Evolutionary conservation across 2,329 filamentous ascomycete genomes (phyloP).

Genomic region (Fusarium mundagurra): DNA sequence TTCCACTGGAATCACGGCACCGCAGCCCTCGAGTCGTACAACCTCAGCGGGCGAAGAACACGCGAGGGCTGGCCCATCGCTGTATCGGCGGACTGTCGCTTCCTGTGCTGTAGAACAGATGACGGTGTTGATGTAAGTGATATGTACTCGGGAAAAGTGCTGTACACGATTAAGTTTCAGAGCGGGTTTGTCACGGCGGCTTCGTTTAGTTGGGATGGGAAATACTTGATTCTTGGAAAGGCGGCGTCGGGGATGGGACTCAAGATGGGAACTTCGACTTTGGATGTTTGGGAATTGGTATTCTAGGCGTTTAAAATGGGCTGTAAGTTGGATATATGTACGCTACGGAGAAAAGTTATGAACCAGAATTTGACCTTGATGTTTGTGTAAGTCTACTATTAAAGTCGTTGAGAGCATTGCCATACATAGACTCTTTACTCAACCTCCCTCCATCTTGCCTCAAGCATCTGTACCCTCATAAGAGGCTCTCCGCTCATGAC

Average conservation of each 20-base stretch:
- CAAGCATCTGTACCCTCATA: conserved; percentile 43
- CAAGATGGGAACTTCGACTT: conserved; percentile 37
- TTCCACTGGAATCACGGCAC: conserved; percentile 47
- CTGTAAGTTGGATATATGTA: background rate
- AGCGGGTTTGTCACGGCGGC: conserved; percentile 46
- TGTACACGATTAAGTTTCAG: conserved; percentile 46
- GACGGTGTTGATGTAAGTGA: conserved; percentile 50
- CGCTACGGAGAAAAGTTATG: background rate
- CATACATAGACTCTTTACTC: conserved; percentile 37
- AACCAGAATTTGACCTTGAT: background rate
- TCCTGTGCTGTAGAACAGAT: conserved; percentile 49
- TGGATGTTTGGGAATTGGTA: conserved; percentile 44
- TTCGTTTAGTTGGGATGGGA: conserved; percentile 46
- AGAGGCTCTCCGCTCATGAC: conserved; percentile 16
- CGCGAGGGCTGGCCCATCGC: conserved; percentile 50
- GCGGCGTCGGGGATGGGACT: conserved; percentile 37
- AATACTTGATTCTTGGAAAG: conserved; percentile 46
- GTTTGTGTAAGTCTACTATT: background rate
- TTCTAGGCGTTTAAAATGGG: conserved; percentile 34
- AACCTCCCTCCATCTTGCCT: conserved; percentile 49
- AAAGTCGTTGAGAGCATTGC: background rate
- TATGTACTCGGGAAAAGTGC: conserved; percentile 46
- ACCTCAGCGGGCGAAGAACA: conserved; percentile 43
- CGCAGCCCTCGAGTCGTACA: conserved; percentile 45
- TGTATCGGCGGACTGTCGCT: conserved; percentile 49